These are phyloP conservation scores for Micractinium conductrix DNA, from an alignment of 139 green algal species.

Conservation along the genomic window DNA sequence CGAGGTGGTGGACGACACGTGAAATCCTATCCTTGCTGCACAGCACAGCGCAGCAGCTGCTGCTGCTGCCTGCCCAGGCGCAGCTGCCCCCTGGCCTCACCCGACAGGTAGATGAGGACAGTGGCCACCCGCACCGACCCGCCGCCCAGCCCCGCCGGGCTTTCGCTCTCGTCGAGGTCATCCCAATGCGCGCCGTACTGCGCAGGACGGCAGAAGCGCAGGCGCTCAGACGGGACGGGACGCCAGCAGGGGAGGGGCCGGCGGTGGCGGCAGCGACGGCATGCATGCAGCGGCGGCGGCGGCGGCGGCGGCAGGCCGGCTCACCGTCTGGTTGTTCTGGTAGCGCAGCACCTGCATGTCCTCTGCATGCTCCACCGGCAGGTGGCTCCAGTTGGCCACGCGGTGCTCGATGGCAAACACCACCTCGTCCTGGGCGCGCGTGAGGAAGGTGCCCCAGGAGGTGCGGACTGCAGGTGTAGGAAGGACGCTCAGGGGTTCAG, in stretches of 20 bases:
- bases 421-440: conserved; percentile 54
- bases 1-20: too few relatives aligned
- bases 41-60: too few relatives aligned
- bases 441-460: conserved; percentile 64
- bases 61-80: neutral
- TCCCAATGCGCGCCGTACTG: conserved; percentile 73
- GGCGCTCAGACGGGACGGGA: neutral
- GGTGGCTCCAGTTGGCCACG: conserved; percentile 72
- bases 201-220: neutral
- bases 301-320: too few relatives aligned
- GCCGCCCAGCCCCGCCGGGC: conserved; percentile 26
- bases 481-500: neutral
- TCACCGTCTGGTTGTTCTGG: conserved; percentile 61
- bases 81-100: neutral
- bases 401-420: conserved; percentile 66
- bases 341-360: conserved; percentile 80
- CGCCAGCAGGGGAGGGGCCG: neutral
- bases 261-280: neutral
- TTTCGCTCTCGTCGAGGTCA: conserved; percentile 64
- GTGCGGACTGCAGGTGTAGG: conserved; percentile 57
- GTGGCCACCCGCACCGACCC: conserved; percentile 64
- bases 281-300: too few relatives aligned
- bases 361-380: conserved; percentile 62
- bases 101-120: conserved; percentile 56
- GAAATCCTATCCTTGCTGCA: too few relatives aligned